A percentile compares a stretch with the other conserved stretches of the same genome.
Conservation (phyloP, 805 yeast species). For the Metschnikowia matae region DNA sequence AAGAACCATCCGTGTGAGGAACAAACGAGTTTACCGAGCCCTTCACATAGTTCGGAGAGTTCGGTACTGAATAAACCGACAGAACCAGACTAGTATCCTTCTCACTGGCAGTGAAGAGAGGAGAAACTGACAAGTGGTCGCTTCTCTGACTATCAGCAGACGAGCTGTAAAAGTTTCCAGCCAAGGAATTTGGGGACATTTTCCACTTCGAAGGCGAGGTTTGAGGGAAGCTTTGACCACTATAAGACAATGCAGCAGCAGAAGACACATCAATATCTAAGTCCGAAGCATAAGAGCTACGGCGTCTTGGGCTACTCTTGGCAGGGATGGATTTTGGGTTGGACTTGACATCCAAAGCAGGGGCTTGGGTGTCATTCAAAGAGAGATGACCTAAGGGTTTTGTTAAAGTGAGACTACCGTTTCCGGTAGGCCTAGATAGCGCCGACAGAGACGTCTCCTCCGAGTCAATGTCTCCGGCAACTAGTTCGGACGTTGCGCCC, state of each 20-base stretch:
- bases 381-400: slow-evolving; percentile 5
- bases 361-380: neutral
- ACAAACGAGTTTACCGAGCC: slow-evolving; percentile 2
- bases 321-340: slow-evolving; percentile 13
- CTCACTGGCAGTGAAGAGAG: slow-evolving; percentile 31
- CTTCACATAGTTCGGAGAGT: slow-evolving; percentile 13
- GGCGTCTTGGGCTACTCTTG: slow-evolving; percentile 3
- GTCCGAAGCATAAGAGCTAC: slow-evolving; percentile 9
- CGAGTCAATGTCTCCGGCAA: slow-evolving; percentile 37
- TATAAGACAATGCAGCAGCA: slow-evolving; percentile 33
- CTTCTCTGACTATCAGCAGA: slow-evolving; percentile 43
- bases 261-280: slow-evolving; percentile 45
- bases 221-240: slow-evolving; percentile 3
- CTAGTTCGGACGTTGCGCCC: slow-evolving; percentile 22
- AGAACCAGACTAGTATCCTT: slow-evolving; percentile 38
- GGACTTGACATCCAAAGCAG: slow-evolving; percentile 4
- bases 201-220: slow-evolving; percentile 8
- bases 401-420: slow-evolving; percentile 15
- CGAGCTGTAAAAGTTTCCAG: slow-evolving; percentile 24
- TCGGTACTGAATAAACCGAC: slow-evolving; percentile 27
- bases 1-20: slow-evolving; percentile 11
- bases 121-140: slow-evolving; percentile 25
- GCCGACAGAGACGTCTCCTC: slow-evolving; percentile 39
- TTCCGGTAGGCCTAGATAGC: slow-evolving; percentile 35
- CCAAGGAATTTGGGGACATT: neutral